Conservation (phyloP, 345 rosid species). For the Acer yangbiense region DNA sequence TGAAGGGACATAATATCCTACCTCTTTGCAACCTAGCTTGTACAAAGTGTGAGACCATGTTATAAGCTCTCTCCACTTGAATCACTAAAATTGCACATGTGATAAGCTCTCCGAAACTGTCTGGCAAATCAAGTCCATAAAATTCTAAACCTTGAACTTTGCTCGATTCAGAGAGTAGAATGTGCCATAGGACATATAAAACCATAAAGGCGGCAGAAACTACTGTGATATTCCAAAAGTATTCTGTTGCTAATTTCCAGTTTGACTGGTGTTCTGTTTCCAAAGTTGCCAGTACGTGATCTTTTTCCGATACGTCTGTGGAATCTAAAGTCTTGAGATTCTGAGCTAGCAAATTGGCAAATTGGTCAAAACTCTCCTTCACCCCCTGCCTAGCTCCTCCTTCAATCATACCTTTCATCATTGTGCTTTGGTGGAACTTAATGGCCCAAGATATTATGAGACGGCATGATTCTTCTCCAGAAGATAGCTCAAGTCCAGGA, state of each 20-base stretch:
- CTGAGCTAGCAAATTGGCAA: conserved; percentile 54
- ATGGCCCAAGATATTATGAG: conserved; percentile 78
- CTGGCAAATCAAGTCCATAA: conserved; percentile 79
- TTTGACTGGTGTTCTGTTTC: conserved; percentile 66
- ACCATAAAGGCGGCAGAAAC: conserved; percentile 55
- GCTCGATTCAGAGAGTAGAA: conserved; percentile 52
- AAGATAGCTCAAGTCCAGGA: conserved; percentile 50
- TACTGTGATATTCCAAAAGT: conserved; percentile 70
- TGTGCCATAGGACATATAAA: conserved; percentile 58
- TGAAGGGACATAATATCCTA: conserved; percentile 19
- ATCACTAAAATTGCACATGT: conserved; percentile 56
- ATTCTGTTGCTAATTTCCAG: conserved; percentile 56
- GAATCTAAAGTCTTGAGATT: conserved; percentile 47
- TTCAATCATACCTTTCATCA: conserved; percentile 89
- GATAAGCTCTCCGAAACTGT: conserved; percentile 82
- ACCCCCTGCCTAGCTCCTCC: conserved; percentile 84
- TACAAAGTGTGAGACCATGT: conserved; percentile 68
- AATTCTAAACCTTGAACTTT: conserved; percentile 70
- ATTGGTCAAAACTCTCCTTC: conserved; percentile 72
- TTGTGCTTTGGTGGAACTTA: conserved; percentile 59
- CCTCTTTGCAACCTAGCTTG: conserved; percentile 75
- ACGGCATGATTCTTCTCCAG: conserved; percentile 59
- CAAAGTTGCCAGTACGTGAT: conserved; percentile 59
- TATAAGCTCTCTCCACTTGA: conserved; percentile 62
- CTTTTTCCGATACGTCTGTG: conserved; percentile 41